These are phyloP conservation scores for Tephrocybe rancida DNA, from an alignment of 768 basidiomycete genomes.

Conservation along the genomic window DNA sequence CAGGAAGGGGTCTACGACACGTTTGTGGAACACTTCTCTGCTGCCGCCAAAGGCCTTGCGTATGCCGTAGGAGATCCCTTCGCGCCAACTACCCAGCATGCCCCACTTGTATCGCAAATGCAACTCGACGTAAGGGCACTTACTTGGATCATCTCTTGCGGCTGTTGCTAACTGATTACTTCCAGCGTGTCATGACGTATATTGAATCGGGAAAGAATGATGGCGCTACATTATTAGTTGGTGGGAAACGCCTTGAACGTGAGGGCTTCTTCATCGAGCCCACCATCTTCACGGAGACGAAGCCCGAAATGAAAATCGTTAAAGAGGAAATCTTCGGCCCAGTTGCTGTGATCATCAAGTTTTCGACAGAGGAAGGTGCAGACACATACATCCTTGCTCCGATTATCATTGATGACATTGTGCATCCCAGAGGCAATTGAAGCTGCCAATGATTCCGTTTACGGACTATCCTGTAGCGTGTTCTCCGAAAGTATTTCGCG, in stretches of 20 bases:
- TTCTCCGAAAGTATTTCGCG: constrained; percentile 31
- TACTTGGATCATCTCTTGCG: constrained; percentile 5
- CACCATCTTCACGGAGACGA: constrained; percentile 67
- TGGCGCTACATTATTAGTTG: constrained; percentile 60
- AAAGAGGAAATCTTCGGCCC: constrained; percentile 71
- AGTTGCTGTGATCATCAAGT: constrained; percentile 66
- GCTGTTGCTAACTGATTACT: too few relatives aligned
- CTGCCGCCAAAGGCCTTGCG: constrained; percentile 29
- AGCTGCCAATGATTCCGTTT: constrained; percentile 16
- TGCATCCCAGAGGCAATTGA: constrained; percentile 22
- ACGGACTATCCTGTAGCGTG: constrained; percentile 16
- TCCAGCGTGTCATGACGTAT: constrained; percentile 62
- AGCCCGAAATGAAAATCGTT: constrained; percentile 63
- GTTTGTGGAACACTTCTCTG: constrained; percentile 49
- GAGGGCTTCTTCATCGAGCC: constrained; percentile 58
- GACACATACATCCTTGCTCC: too few relatives aligned
- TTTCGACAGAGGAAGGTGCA: constrained; percentile 31
- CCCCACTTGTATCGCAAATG: constrained; percentile 49
- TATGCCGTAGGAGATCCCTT: constrained; percentile 54
- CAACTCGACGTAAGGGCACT: constrained; percentile 51
- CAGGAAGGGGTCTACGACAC: constrained; percentile 59
- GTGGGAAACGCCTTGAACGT: constrained; percentile 51
- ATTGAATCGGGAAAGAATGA: constrained; percentile 67
- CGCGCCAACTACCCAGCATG: constrained; percentile 39
- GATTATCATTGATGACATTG: too few relatives aligned